These are phyloP conservation scores for Fusarium fracticaudum DNA, from an alignment of 2,329 filamentous ascomycete genomes.

Conservation along the genomic window DNA sequence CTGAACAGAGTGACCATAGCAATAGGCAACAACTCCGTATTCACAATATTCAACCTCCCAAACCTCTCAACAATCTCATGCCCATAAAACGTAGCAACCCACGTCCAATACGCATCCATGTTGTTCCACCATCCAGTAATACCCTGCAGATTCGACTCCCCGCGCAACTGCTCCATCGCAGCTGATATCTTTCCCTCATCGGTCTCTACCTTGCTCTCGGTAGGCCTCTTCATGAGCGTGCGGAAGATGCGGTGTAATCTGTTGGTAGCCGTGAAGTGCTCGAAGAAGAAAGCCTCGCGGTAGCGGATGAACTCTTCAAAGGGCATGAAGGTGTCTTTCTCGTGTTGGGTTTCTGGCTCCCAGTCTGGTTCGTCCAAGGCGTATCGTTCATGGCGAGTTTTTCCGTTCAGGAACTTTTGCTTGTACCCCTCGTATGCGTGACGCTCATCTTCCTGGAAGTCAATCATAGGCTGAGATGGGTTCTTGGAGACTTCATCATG, in stretches of 20 bases:
- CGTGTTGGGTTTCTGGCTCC: slow-evolving; percentile 44
- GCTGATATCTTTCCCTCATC: slow-evolving; percentile 39
- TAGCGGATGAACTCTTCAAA: slow-evolving; percentile 56
- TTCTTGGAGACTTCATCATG: slow-evolving; percentile 46
- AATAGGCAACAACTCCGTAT: slow-evolving; percentile 56
- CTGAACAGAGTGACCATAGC: slow-evolving; percentile 58
- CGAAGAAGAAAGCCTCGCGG: slow-evolving; percentile 53
- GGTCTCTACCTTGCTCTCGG: slow-evolving; percentile 38
- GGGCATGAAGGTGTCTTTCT: slow-evolving; percentile 53
- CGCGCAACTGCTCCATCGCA: slow-evolving; percentile 34
- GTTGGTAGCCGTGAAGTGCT: slow-evolving; percentile 4
- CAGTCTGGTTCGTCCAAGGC: slow-evolving; percentile 37
- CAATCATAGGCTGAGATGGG: slow-evolving; percentile 45
- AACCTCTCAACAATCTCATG: slow-evolving; percentile 56
- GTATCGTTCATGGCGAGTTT: background rate
- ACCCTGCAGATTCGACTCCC: slow-evolving; percentile 28
- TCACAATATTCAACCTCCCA: slow-evolving; percentile 57
- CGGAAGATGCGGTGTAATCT: slow-evolving; percentile 49
- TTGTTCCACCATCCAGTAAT: slow-evolving; percentile 41
- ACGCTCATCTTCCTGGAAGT: slow-evolving; percentile 48
- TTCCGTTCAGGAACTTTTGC: slow-evolving; percentile 47
- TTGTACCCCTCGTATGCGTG: slow-evolving; percentile 48
- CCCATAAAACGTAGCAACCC: slow-evolving; percentile 57
- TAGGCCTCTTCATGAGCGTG: slow-evolving; percentile 49
- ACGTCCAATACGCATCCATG: slow-evolving; percentile 58